A percentile compares a stretch with the other conserved stretches of the same genome.
Evolutionary conservation across 768 basidiomycete species (phyloP).

Genomic region (Calocybe indica): DNA sequence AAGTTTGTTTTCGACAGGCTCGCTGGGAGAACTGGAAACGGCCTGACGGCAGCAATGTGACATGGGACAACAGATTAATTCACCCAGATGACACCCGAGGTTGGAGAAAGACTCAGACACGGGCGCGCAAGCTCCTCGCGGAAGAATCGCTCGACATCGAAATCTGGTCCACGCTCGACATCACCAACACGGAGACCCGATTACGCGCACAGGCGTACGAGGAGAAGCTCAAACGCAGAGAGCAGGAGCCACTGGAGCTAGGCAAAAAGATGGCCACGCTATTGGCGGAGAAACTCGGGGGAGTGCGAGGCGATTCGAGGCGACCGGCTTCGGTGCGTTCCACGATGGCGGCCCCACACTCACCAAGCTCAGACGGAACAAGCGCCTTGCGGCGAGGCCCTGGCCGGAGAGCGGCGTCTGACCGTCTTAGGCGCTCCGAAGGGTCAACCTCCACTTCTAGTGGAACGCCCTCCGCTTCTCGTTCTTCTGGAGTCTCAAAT

Average conservation of each 20-base stretch:
- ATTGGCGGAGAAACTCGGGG: slow-evolving; percentile 2
- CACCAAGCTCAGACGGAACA: no score
- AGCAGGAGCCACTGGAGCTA: neutral
- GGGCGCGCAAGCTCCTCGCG: slow-evolving; percentile 22
- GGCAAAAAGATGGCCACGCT: slow-evolving; percentile 7
- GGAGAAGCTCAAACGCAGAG: slow-evolving; percentile 30
- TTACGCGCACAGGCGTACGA: slow-evolving; percentile 38
- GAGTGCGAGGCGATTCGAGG: neutral
- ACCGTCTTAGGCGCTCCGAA: no score
- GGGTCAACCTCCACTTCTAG: no score
- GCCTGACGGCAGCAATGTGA: slow-evolving; percentile 45
- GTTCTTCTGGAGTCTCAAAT: no score
- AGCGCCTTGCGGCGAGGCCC: no score
- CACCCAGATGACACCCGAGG: slow-evolving; percentile 10
- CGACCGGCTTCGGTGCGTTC: no score
- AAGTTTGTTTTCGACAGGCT: slow-evolving; percentile 27
- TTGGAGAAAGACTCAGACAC: slow-evolving; percentile 29
- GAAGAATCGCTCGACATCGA: slow-evolving; percentile 28
- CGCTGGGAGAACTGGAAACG: slow-evolving; percentile 49
- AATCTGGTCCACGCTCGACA: slow-evolving; percentile 31
- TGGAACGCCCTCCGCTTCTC: no score
- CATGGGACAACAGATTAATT: slow-evolving; percentile 35
- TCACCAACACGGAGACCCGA: slow-evolving; percentile 37
- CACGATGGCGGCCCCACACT: no score
- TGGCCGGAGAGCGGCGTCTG: no score